These are phyloP conservation scores for Tanacetum coccineum DNA, from an alignment of 129 eudicot genomes.

Conservation along the genomic window DNA sequence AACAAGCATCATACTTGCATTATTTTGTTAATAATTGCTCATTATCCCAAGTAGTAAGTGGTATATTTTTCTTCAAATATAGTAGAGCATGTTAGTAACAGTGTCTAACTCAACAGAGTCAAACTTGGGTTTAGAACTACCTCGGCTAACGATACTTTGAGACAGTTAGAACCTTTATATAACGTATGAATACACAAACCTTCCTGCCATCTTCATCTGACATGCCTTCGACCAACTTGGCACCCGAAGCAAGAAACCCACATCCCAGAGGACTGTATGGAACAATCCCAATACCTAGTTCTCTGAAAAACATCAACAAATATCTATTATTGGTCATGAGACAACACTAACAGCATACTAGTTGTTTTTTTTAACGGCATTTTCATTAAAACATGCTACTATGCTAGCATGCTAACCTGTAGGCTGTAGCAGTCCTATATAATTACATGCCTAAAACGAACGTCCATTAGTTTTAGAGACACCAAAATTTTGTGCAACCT, in stretches of 20 bases:
- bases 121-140: not conserved
- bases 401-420: too few species aligned
- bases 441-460: not conserved
- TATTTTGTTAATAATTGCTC: too few species aligned
- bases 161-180: not conserved
- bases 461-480: not conserved
- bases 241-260: slow-evolving; percentile 41
- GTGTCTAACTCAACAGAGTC: not conserved
- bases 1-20: too few species aligned
- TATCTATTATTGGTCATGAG: not conserved
- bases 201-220: slow-evolving; percentile 25
- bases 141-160: too few species aligned
- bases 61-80: too few species aligned
- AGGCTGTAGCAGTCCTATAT: too few species aligned
- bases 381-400: too few species aligned
- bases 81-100: not conserved
- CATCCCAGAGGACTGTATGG: slow-evolving; percentile 44
- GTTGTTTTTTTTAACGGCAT: too few species aligned
- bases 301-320: slow-evolving; percentile 24
- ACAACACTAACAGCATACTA: too few species aligned
- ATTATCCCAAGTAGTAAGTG: too few species aligned
- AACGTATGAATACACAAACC: slow-evolving; percentile 26
- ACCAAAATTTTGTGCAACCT: not conserved
- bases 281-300: slow-evolving; percentile 46
- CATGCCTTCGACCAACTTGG: slow-evolving; percentile 30